Percentiles rank a stretch among this genome's conserved stretches.
Conservation (phyloP, 768 basidiomycete species). For the Rhodotorula diobovata region DNA sequence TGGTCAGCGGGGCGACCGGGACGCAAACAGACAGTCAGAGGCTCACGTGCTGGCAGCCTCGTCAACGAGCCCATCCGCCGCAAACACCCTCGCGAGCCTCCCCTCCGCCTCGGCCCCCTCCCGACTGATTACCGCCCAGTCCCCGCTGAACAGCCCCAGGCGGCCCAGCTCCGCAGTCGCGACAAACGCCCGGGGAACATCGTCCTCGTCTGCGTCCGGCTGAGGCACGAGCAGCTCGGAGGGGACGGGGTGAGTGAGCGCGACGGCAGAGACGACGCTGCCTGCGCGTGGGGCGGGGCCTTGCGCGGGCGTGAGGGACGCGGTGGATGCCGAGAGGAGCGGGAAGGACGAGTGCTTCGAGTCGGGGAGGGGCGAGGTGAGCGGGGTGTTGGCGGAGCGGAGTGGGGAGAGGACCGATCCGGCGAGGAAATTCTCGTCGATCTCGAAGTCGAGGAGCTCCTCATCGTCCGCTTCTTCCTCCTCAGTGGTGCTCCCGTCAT, state of each 20-base stretch:
- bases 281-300: neutral
- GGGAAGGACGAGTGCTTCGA: slow-evolving; percentile 16
- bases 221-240: slow-evolving; percentile 15
- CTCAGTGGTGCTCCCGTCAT: neutral
- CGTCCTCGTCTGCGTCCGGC: slow-evolving; percentile 35
- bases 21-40: no score
- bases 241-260: slow-evolving; percentile 14
- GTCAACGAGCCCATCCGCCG: slow-evolving; percentile 10
- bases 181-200: slow-evolving; percentile 16
- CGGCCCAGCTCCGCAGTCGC: slow-evolving; percentile 28
- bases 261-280: neutral
- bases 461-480: slow-evolving; percentile 9
- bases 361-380: slow-evolving; percentile 5
- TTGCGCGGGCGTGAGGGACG: neutral
- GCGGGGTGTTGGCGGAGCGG: slow-evolving; percentile 3
- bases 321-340: neutral
- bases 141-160: slow-evolving; percentile 40
- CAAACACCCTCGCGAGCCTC: slow-evolving; percentile 26
- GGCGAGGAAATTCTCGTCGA: slow-evolving; percentile 38
- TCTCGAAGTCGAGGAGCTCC: slow-evolving; percentile 38
- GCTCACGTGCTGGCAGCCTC: neutral
- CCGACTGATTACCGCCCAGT: slow-evolving; percentile 31
- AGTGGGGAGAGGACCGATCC: slow-evolving; percentile 27
- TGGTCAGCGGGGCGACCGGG: no score
- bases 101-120: neutral